Conservation (phyloP, 2,329 filamentous ascomycete genomes). For the Davidsoniella australis region DNA sequence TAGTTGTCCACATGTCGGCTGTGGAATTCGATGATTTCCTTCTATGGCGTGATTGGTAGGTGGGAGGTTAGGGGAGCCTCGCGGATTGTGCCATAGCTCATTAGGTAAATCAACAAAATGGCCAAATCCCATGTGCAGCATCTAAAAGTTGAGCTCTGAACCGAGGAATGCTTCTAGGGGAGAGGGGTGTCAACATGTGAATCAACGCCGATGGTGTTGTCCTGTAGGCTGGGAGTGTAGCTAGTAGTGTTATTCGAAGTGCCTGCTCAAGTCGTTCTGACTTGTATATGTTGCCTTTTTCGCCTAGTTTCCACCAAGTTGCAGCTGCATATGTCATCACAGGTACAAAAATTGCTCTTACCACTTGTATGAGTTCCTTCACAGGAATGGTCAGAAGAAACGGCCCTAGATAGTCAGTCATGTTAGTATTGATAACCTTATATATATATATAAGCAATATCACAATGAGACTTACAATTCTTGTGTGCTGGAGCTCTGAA, state of each 20-base stretch:
- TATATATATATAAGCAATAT: background rate
- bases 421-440: background rate
- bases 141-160: too few species aligned
- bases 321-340: background rate
- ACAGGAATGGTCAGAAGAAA: conserved; percentile 57
- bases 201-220: background rate
- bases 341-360: background rate
- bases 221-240: background rate
- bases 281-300: background rate
- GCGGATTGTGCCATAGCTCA: too few species aligned
- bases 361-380: background rate
- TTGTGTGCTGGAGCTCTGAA: conserved; percentile 66
- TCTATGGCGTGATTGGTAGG: too few species aligned
- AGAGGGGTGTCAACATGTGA: background rate
- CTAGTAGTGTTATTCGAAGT: background rate
- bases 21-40: too few species aligned
- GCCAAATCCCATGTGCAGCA: too few species aligned
- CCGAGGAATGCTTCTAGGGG: too few species aligned
- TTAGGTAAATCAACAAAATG: too few species aligned
- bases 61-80: too few species aligned
- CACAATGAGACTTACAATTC: conserved; percentile 45
- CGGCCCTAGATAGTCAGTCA: conserved; percentile 40
- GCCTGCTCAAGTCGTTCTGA: background rate
- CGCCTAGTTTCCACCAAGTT: background rate
- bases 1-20: too few species aligned